Conservation (phyloP, 1,284 basidiomycete genomes). For the Rhodotorula sp. region DNA sequence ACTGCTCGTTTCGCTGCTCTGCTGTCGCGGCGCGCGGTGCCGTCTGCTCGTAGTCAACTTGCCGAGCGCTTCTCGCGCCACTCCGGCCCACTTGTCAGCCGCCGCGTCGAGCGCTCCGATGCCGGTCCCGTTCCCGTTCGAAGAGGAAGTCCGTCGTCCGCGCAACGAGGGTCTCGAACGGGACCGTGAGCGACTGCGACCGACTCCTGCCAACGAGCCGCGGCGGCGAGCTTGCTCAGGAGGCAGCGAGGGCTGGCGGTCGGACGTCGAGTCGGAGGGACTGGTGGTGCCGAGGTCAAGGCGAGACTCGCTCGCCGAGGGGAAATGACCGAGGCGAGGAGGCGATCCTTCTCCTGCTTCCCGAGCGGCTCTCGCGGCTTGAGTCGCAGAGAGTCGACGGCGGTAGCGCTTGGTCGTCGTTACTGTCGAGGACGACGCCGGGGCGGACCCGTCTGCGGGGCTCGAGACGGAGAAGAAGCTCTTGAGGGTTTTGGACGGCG, state of each 20-base stretch:
- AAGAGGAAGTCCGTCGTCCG: neutral
- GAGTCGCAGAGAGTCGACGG: too few relatives aligned
- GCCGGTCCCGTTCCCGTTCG: neutral
- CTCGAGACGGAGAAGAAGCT: constrained; percentile 18
- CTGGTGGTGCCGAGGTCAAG: too few relatives aligned
- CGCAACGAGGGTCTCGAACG: neutral
- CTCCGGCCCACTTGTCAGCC: constrained; percentile 22
- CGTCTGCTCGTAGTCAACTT: constrained; percentile 1
- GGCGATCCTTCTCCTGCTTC: too few relatives aligned
- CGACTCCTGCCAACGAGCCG: neutral
- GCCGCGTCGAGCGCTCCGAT: neutral
- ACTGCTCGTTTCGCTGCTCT: constrained; percentile 6
- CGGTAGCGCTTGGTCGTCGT: too few relatives aligned
- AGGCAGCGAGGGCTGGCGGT: too few relatives aligned
- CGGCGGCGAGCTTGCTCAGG: too few relatives aligned
- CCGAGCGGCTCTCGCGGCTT: too few relatives aligned
- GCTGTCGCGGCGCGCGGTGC: neutral
- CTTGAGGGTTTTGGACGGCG: constrained; percentile 15
- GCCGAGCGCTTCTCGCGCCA: constrained; percentile 21
- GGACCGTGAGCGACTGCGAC: neutral
- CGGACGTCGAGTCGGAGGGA: too few relatives aligned
- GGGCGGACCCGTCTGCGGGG: neutral
- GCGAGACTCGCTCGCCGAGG: too few relatives aligned
- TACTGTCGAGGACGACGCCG: too few relatives aligned
- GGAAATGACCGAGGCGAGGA: too few relatives aligned